Percentiles rank a stretch among this genome's conserved stretches.
phyloP scores from a whole-genome alignment of 2,329 filamentous ascomycete genomes.

The Fusarium sp. region DNA sequence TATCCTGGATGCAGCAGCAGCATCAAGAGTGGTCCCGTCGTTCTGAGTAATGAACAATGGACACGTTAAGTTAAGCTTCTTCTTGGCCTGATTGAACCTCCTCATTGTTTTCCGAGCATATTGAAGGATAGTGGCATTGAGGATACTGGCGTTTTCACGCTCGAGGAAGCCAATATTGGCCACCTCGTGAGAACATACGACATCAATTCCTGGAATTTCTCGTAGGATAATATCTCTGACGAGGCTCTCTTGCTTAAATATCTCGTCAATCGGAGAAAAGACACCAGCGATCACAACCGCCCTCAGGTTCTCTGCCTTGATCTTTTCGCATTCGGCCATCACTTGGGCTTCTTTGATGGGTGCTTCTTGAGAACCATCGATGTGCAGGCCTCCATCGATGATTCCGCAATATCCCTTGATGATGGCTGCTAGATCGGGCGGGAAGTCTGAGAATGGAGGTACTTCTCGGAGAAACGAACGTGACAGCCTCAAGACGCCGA shows the following conservation, averaged over 20 bases:
- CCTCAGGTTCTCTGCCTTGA: neutral
- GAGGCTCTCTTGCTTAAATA: neutral
- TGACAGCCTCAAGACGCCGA: neutral
- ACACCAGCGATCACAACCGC: neutral
- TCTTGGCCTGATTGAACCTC: constrained; percentile 56
- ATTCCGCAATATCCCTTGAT: neutral
- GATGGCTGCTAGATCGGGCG: neutral
- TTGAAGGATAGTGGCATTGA: constrained; percentile 61
- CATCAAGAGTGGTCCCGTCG: constrained; percentile 58
- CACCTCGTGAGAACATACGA: constrained; percentile 45
- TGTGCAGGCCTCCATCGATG: constrained; percentile 1
- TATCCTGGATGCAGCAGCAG: constrained; percentile 52
- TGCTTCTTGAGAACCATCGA: neutral
- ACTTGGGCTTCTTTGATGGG: neutral
- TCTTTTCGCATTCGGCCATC: neutral
- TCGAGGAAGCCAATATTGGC: constrained; percentile 54
- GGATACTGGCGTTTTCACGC: constrained; percentile 63
- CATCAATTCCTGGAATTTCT: neutral
- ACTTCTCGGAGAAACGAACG: constrained; percentile 39
- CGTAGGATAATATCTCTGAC: constrained; percentile 44
- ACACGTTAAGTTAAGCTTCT: constrained; percentile 50
- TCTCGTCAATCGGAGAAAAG: neutral
- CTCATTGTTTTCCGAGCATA: constrained; percentile 58
- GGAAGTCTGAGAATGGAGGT: constrained; percentile 57
- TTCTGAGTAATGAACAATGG: constrained; percentile 61